Evolutionary conservation across 2,329 filamentous ascomycete species (phyloP), one percentile per base, ranked within the genome.

Genomic region (Hirsutella rhossiliensis): DNA sequence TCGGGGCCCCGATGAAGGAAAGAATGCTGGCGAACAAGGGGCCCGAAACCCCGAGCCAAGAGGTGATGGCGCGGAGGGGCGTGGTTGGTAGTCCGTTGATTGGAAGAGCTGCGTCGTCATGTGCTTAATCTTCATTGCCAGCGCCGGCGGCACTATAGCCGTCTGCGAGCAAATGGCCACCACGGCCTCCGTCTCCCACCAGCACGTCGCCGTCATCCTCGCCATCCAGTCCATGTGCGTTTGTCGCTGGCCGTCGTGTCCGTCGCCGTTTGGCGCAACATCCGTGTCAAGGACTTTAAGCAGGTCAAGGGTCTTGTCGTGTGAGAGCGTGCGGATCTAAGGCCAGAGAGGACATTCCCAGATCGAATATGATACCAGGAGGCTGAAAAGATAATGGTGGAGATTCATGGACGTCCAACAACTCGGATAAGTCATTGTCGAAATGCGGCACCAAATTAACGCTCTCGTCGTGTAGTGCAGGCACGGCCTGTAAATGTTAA

Each of bases 121-220:
- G 59, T 62, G 60, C 47, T 58, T 65, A 45, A 55, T 66, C 41
- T 61, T 65, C 49, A 58, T 62, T 44, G 54, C 60, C n/a, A 51
- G 45, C 4, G 54, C 54, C 3, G 52, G 49, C 9, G 56, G 56
- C 15, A 46, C 52, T 13, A 50, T 56, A 19, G 49, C 51, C 34
- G 56, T 62, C 20, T 49, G 50, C 30, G 50, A 56, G 38, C 58
- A 64, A 45, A 55, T 65, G 41, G 57, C 61, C 7, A 55, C 61
- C 31, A 54, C 62, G 44, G 54, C 63, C 1, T 54, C 58, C 3
- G 50, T 55, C 13, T 49, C 54, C 5, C 63, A 65, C 50, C 47
- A 56, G 41, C 42, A 61, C 41, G 52, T 62, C 17, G 61, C 63
- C 13, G 52, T 57, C 1, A 56, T 56, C 0, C 54, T 65, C n/a